Conservation (phyloP, 2,329 filamentous ascomycete genomes). For the Corynespora cassiicola region DNA sequence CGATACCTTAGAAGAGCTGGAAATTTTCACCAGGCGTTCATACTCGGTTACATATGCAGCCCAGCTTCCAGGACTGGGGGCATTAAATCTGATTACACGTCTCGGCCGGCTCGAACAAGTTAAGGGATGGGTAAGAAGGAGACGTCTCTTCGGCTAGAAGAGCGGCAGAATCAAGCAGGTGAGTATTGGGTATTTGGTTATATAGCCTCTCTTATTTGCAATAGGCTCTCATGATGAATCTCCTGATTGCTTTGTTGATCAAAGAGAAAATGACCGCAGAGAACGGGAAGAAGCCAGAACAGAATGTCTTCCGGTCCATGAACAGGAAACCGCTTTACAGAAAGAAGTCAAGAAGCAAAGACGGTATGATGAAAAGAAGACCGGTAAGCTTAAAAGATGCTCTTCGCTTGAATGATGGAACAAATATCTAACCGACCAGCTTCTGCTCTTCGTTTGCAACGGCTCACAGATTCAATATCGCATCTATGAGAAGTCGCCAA, state of each 20-base stretch:
- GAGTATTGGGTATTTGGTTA: too few relatives aligned
- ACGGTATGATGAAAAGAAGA: too few relatives aligned
- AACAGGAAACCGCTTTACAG: constrained; percentile 1
- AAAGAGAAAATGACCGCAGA: constrained; percentile 11
- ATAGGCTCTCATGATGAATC: not conserved
- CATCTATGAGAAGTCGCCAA: too few relatives aligned
- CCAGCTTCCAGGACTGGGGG: not conserved
- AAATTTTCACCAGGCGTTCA: constrained; percentile 1
- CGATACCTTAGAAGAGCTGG: constrained; percentile 4
- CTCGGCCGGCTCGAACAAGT: constrained; percentile 4
- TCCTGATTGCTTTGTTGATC: constrained; percentile 2
- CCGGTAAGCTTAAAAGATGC: too few relatives aligned
- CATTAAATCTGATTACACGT: constrained; percentile 2
- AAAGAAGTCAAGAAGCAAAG: constrained; percentile 4
- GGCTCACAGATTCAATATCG: too few relatives aligned
- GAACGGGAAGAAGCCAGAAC: constrained; percentile 8
- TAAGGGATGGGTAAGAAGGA: constrained; percentile 4
- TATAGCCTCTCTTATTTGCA: too few relatives aligned
- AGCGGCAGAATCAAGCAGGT: too few relatives aligned
- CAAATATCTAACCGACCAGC: too few relatives aligned
- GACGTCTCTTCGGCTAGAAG: too few relatives aligned
- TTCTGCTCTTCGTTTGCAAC: too few relatives aligned
- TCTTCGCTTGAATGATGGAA: too few relatives aligned
- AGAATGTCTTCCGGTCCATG: constrained; percentile 1
- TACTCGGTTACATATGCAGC: constrained; percentile 1